Percentiles rank a stretch among this genome's conserved stretches.
Evolutionary conservation across 306 rosid species (phyloP).

Genomic region (Trifolium subterraneum): DNA sequence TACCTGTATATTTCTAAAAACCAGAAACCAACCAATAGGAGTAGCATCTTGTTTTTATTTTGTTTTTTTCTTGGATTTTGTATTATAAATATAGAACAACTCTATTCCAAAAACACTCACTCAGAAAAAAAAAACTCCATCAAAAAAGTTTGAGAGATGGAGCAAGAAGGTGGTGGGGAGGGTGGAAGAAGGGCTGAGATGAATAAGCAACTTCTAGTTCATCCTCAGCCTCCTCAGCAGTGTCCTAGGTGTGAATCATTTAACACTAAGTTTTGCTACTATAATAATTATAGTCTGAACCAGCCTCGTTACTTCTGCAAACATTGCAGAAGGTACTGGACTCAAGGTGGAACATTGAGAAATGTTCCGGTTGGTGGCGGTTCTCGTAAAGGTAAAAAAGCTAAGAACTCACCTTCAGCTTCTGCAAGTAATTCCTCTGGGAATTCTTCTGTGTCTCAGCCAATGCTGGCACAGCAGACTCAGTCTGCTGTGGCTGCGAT

Average conservation of each 20-base stretch:
- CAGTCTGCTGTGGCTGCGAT: not conserved
- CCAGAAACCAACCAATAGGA: constrained; percentile 9
- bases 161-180: constrained; percentile 23
- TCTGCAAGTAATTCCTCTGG: not conserved
- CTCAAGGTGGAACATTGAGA: constrained; percentile 70
- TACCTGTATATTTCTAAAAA: not conserved
- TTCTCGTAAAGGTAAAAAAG: constrained; percentile 56
- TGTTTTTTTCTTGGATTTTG: not conserved
- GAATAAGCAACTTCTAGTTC: constrained; percentile 13
- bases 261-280: constrained; percentile 74
- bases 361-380: constrained; percentile 74
- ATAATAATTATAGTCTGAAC: constrained; percentile 67
- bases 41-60: not conserved
- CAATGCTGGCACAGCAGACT: not conserved
- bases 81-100: constrained; percentile 31
- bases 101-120: not conserved
- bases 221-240: not conserved
- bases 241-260: constrained; percentile 69
- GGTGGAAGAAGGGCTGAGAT: constrained; percentile 29
- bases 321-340: constrained; percentile 70
- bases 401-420: constrained; percentile 13
- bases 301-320: constrained; percentile 76
- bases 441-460: constrained; percentile 29
- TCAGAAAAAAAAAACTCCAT: too few relatives aligned
- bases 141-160: constrained; percentile 21